Percentiles rank a stretch among this genome's conserved stretches.
These are phyloP conservation scores for Lactarius indigo DNA, from an alignment of 768 basidiomycete genomes.

Conservation along the genomic window DNA sequence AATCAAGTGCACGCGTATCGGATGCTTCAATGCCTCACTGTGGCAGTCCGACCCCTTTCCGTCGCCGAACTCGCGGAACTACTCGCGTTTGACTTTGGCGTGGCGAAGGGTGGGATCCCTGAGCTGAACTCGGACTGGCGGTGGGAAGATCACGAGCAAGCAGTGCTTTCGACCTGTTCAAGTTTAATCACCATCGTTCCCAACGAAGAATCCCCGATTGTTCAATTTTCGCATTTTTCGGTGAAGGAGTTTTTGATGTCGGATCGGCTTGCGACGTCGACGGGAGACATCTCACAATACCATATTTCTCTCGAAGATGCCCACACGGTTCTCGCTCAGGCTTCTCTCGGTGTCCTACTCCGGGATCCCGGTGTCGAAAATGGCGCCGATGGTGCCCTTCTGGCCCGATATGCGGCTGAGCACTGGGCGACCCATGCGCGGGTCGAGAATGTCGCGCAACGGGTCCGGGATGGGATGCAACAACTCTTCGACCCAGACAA, in stretches of 20 bases:
- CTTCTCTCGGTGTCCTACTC: neutral
- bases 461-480: neutral
- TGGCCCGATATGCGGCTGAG: neutral
- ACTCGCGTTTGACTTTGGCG: neutral
- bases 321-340: neutral
- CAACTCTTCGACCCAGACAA: neutral
- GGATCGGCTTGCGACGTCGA: neutral
- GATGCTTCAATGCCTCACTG: neutral
- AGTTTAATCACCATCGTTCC: neutral
- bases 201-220: neutral
- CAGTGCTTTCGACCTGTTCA: neutral
- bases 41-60: neutral
- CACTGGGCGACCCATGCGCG: neutral
- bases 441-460: neutral
- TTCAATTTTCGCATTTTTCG: neutral
- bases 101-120: neutral
- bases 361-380: neutral
- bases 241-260: neutral
- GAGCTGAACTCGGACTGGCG: neutral
- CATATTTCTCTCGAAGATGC: neutral
- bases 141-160: neutral
- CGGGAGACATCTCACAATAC: neutral
- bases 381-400: neutral
- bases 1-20: neutral
- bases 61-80: neutral